phyloP scores from a whole-genome alignment of 164 flowering plant species.

The Nymphaea thermarum region DNA sequence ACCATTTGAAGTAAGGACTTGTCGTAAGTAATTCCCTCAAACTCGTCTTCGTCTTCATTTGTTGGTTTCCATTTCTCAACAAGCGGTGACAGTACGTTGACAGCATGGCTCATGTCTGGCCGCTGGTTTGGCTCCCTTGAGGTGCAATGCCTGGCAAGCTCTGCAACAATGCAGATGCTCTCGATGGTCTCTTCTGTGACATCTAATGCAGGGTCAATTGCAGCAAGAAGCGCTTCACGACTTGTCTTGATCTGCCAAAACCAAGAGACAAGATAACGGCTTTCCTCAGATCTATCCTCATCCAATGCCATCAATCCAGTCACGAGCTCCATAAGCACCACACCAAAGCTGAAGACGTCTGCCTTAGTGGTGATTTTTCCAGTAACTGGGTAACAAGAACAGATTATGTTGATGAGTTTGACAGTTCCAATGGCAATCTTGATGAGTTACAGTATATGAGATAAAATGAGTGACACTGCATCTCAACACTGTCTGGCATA shows the following conservation, averaged over 20 bases:
- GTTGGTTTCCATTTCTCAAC: conserved; percentile 22
- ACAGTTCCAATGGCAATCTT: background rate
- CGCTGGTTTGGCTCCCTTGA: conserved; percentile 21
- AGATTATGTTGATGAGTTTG: background rate
- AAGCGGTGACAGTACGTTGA: conserved; percentile 14
- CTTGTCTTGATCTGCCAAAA: conserved; percentile 16
- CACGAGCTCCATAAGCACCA: conserved; percentile 74
- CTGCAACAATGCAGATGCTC: conserved; percentile 11
- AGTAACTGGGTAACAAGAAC: conserved; percentile 33
- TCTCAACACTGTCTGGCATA: background rate
- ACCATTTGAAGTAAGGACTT: conserved; percentile 14
- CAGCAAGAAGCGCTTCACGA: conserved; percentile 8
- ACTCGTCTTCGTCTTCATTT: conserved; percentile 8
- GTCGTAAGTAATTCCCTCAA: conserved; percentile 7
- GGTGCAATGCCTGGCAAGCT: conserved; percentile 23
- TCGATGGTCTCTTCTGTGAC: conserved; percentile 10
- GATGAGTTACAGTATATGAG: background rate
- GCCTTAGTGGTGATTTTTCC: conserved; percentile 74
- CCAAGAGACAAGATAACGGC: conserved; percentile 17
- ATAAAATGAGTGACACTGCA: background rate
- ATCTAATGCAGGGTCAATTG: conserved; percentile 16
- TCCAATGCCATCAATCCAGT: conserved; percentile 33
- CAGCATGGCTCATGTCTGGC: conserved; percentile 24
- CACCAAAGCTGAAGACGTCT: conserved; percentile 80
- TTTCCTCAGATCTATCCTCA: conserved; percentile 10